phyloP scores from a whole-genome alignment of 1,139 yeast species.

The Kodamaea anthophila region DNA sequence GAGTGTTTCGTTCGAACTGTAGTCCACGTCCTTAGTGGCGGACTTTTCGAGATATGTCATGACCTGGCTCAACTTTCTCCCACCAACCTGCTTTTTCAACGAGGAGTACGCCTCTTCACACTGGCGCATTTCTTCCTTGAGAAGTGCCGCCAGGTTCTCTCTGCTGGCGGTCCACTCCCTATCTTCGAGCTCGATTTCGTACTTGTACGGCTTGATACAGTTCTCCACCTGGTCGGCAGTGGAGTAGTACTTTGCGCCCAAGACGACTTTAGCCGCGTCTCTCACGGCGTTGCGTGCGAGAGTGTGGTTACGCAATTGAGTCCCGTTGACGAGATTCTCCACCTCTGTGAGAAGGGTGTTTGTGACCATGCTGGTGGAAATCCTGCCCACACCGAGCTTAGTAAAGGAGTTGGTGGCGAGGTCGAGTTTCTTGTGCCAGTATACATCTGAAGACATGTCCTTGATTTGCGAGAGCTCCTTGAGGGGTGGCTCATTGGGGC shows the following conservation, averaged over 20 bases:
- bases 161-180: conserved; percentile 85
- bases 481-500: conserved; percentile 48
- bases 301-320: conserved; percentile 79
- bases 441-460: conserved; percentile 60
- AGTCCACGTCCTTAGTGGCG: conserved; percentile 30
- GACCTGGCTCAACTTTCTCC: conserved; percentile 76
- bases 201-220: conserved; percentile 94
- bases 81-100: conserved; percentile 73
- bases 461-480: conserved; percentile 43
- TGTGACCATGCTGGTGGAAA: conserved; percentile 78
- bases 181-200: conserved; percentile 93
- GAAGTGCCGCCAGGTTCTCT: conserved; percentile 65
- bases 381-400: conserved; percentile 87
- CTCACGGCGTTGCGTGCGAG: conserved; percentile 73
- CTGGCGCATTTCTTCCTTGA: conserved; percentile 82
- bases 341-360: conserved; percentile 75
- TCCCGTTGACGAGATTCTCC: conserved; percentile 61
- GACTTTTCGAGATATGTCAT: conserved; percentile 59
- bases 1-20: conserved; percentile 53
- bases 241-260: conserved; percentile 73
- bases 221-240: conserved; percentile 98
- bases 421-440: conserved; percentile 87
- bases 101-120: conserved; percentile 60
- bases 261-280: conserved; percentile 78
- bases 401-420: conserved; percentile 78